These are phyloP conservation scores for Yamadazyma ubonensis DNA, from an alignment of 805 yeast species.

Conservation along the genomic window DNA sequence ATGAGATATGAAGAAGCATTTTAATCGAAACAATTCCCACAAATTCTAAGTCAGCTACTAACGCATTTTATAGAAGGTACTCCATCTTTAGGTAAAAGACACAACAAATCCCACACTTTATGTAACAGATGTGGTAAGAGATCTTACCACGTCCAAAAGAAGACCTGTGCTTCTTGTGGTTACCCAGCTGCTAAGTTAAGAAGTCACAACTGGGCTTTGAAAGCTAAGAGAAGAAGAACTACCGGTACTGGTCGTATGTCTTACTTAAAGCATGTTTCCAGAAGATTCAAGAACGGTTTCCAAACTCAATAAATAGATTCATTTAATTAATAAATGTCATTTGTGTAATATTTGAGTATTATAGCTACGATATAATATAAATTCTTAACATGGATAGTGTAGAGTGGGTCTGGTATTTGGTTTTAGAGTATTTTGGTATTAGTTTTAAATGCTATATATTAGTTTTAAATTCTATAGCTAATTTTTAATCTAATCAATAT, in stretches of 20 bases:
- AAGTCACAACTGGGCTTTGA: slow-evolving; percentile 98
- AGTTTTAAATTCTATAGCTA: too few relatives aligned
- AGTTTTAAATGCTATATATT: too few relatives aligned
- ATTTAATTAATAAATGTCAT: neutral
- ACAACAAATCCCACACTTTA: slow-evolving; percentile 98
- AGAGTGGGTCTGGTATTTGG: too few relatives aligned
- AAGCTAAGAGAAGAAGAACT: slow-evolving; percentile 99
- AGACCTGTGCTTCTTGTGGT: slow-evolving; percentile 98
- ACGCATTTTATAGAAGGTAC: slow-evolving; percentile 75
- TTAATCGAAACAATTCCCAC: too few relatives aligned
- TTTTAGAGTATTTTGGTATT: too few relatives aligned
- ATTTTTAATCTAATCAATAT: too few relatives aligned
- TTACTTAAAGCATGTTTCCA: slow-evolving; percentile 93
- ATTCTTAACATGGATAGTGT: too few relatives aligned
- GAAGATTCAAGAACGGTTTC: slow-evolving; percentile 99
- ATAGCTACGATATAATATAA: neutral
- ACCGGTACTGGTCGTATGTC: slow-evolving; percentile 99
- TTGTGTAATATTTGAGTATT: neutral
- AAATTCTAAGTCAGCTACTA: slow-evolving; percentile 12
- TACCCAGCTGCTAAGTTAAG: slow-evolving; percentile 99
- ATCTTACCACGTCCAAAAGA: slow-evolving; percentile 99
- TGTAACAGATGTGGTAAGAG: slow-evolving; percentile 99
- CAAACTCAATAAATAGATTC: slow-evolving; percentile 43
- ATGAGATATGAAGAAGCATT: too few relatives aligned
- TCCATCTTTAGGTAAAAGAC: slow-evolving; percentile 99